phyloP scores from a whole-genome alignment of 2,329 filamentous ascomycete species.

The Plenodomus lindquistii region DNA sequence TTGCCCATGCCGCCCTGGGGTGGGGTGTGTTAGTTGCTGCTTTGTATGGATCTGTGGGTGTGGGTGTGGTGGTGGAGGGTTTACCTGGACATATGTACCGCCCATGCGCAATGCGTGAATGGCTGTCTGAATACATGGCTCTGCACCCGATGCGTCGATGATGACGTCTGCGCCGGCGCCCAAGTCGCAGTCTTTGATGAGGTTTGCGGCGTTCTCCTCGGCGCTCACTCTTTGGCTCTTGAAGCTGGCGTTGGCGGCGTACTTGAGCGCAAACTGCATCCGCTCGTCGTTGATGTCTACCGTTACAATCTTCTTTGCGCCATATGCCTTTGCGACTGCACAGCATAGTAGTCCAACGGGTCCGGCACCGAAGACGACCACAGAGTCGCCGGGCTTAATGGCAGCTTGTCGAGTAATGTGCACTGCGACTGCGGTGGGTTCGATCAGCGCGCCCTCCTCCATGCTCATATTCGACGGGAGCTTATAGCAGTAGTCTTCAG shows the following conservation, averaged over 20 bases:
- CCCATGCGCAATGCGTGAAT: slow-evolving; percentile 54
- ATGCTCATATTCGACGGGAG: slow-evolving; percentile 75
- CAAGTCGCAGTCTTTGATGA: slow-evolving; percentile 67
- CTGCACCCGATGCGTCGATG: slow-evolving; percentile 54
- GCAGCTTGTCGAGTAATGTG: slow-evolving; percentile 52
- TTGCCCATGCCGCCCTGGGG: slow-evolving; percentile 75
- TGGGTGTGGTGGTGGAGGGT: neutral
- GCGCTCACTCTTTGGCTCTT: slow-evolving; percentile 62
- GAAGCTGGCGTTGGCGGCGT: slow-evolving; percentile 70
- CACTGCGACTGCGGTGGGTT: slow-evolving; percentile 60
- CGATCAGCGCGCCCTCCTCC: slow-evolving; percentile 87
- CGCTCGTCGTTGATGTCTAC: slow-evolving; percentile 84
- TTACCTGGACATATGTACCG: slow-evolving; percentile 52
- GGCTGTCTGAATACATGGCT: slow-evolving; percentile 54
- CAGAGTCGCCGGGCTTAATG: slow-evolving; percentile 49
- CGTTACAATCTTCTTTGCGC: slow-evolving; percentile 80
- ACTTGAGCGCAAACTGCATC: slow-evolving; percentile 75
- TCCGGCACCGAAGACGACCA: slow-evolving; percentile 55
- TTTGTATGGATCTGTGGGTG: neutral
- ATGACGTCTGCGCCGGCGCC: slow-evolving; percentile 54
- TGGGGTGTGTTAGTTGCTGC: neutral
- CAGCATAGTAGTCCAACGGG: slow-evolving; percentile 82
- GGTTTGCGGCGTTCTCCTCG: slow-evolving; percentile 72
- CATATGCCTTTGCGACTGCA: slow-evolving; percentile 81
- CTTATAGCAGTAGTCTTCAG: slow-evolving; percentile 92